These are phyloP conservation scores for Citrus trifoliata DNA, from an alignment of 345 rosid species.

Conservation along the genomic window DNA sequence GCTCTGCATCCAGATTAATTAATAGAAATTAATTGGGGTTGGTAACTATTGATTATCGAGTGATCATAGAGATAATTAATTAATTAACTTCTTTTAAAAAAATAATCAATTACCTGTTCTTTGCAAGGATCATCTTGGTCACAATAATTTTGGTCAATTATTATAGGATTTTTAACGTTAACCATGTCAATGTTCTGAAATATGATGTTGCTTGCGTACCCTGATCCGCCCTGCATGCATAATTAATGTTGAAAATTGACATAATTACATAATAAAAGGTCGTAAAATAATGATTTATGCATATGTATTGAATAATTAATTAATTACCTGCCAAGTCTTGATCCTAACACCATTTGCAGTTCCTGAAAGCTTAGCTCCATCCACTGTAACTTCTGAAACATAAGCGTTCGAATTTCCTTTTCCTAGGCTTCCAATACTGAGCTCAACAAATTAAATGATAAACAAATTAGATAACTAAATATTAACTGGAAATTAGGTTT, in stretches of 20 bases:
- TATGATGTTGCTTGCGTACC: constrained; percentile 64
- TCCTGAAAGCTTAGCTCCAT: constrained; percentile 60
- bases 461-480: background rate
- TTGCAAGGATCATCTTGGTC: constrained; percentile 69
- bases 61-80: background rate
- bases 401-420: constrained; percentile 41
- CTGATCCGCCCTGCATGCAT: constrained; percentile 82
- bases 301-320: background rate
- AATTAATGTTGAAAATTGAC: background rate
- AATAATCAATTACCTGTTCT: constrained; percentile 37
- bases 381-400: constrained; percentile 67
- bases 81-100: no score
- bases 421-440: constrained; percentile 87
- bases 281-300: background rate
- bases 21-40: background rate
- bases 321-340: constrained; percentile 79
- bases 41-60: no score
- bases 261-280: no score
- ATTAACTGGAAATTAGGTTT: background rate
- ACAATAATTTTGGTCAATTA: constrained; percentile 81
- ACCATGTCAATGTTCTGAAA: constrained; percentile 70
- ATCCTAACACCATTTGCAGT: constrained; percentile 83
- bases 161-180: constrained; percentile 76
- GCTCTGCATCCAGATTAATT: constrained; percentile 28
- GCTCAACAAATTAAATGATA: background rate